Conservation (phyloP, 805 yeast genomes). For the Wickerhamiella azymoides region DNA sequence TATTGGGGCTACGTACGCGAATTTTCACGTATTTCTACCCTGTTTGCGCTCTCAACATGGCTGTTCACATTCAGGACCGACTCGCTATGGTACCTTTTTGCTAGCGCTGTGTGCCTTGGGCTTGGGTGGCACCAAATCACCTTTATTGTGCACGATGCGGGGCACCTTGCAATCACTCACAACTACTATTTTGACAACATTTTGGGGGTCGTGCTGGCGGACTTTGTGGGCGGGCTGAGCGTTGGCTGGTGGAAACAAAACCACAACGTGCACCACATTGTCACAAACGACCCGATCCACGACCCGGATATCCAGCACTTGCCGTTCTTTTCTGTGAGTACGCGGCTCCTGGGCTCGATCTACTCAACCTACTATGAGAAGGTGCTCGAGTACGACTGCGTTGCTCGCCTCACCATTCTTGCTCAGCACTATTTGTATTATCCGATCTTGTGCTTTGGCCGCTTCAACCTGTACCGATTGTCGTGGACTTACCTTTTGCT, state of each 20-base stretch:
- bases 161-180: slow-evolving; percentile 74
- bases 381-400: slow-evolving; percentile 48
- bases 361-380: slow-evolving; percentile 72
- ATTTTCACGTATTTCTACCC: slow-evolving; percentile 39
- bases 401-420: slow-evolving; percentile 45
- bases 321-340: slow-evolving; percentile 80
- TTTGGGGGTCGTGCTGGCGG: slow-evolving; percentile 59
- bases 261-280: slow-evolving; percentile 83
- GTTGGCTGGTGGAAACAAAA: slow-evolving; percentile 92
- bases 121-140: slow-evolving; percentile 81
- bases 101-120: slow-evolving; percentile 56
- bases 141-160: slow-evolving; percentile 83
- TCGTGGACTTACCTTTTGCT: slow-evolving; percentile 63
- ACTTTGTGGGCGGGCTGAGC: slow-evolving; percentile 76
- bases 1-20: slow-evolving; percentile 66
- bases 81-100: slow-evolving; percentile 26
- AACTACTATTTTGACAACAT: slow-evolving; percentile 62
- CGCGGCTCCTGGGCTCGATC: slow-evolving; percentile 50
- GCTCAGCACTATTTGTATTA: slow-evolving; percentile 61
- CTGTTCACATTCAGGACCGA: slow-evolving; percentile 28
- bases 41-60: slow-evolving; percentile 38
- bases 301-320: slow-evolving; percentile 91
- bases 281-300: slow-evolving; percentile 87
- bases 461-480: slow-evolving; percentile 70
- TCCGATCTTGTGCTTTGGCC: slow-evolving; percentile 66